Evolutionary conservation across 176 grass and related monocot species (phyloP), one percentile per base, ranked within the genome.

Genomic region (Poa pratensis): DNA sequence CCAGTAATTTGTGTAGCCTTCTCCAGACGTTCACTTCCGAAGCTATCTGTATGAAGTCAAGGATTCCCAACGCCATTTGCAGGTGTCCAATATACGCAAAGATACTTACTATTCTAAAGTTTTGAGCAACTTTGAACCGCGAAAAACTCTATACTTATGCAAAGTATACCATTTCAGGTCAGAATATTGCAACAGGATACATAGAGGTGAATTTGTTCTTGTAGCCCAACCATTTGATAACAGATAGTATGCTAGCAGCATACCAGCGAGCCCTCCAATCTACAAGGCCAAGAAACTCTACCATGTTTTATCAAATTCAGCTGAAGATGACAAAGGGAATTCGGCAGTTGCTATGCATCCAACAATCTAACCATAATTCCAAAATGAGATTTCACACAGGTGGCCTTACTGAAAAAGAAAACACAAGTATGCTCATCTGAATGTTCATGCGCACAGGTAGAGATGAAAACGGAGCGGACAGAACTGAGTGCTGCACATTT

Each of bases 151-250:
- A 79, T 12, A 84, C 16, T 39, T 64, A 23, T 63, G 64, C 69
- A 43, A 63, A 83, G 9, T 28, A 67, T 46, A 24, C 27, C 28
- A 57, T 84, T 84, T 79, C 30, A 92, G n/a, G 34, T 59, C 28
- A 76, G 51, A 77, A 65, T 55, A 86, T 40, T 68, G 24, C 24
- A 77, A 40, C 53, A 83, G 93, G 96, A 99, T 99, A 99, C 96
- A 92, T 76, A 99, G 85, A 2, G 90, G 93, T 34, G 93, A 99
- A 91, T 91, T 83, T 60, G 96, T 89, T 89, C 71, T 90, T 86
- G 88, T 94, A 58, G 96, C 84, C 96, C 96, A 99, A 23, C 96
- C 96, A 68, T 88, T 91, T 78, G 88, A 95, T 82, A 99, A 89
- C 34, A 96, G 88, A 87, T 99, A 99, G 73, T 99, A 99, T 58